These are phyloP conservation scores for Suillus variegatus DNA, from an alignment of 768 basidiomycete genomes.

Conservation along the genomic window DNA sequence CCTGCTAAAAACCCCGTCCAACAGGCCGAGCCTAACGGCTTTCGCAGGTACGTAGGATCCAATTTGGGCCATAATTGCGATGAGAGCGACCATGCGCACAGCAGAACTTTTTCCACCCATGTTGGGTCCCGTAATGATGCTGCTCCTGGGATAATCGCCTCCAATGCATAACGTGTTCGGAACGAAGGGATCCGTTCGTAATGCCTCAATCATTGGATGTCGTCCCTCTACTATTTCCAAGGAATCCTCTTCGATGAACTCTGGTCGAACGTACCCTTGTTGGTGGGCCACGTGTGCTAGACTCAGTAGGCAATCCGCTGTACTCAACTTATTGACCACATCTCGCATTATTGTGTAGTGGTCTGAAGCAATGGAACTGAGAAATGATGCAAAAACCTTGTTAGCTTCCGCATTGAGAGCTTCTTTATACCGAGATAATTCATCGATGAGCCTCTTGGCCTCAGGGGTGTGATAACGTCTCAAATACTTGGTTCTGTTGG, in stretches of 20 bases:
- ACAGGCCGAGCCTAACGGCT: slow-evolving; percentile 70
- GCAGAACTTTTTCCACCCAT: slow-evolving; percentile 89
- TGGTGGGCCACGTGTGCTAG: slow-evolving; percentile 79
- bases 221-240: slow-evolving; percentile 82
- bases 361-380: slow-evolving; percentile 64
- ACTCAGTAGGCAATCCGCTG: slow-evolving; percentile 84
- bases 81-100: slow-evolving; percentile 77
- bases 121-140: slow-evolving; percentile 83
- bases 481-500: slow-evolving; percentile 63
- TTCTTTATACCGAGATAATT: slow-evolving; percentile 77
- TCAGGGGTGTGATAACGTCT: slow-evolving; percentile 79
- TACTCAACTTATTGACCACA: slow-evolving; percentile 78
- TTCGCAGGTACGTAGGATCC: slow-evolving; percentile 90
- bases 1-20: slow-evolving; percentile 84
- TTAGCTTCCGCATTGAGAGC: slow-evolving; percentile 65
- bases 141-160: slow-evolving; percentile 48
- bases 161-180: slow-evolving; percentile 79
- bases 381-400: slow-evolving; percentile 66
- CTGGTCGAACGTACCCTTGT: slow-evolving; percentile 76
- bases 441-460: slow-evolving; percentile 59
- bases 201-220: slow-evolving; percentile 90
- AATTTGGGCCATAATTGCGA: slow-evolving; percentile 81
- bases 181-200: slow-evolving; percentile 80
- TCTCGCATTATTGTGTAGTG: slow-evolving; percentile 74
- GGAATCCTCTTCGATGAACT: slow-evolving; percentile 63